A percentile compares a stretch with the other conserved stretches of the same genome.
Evolutionary conservation across 306 rosid genomes (phyloP).

Genomic region (Prunus mira): DNA sequence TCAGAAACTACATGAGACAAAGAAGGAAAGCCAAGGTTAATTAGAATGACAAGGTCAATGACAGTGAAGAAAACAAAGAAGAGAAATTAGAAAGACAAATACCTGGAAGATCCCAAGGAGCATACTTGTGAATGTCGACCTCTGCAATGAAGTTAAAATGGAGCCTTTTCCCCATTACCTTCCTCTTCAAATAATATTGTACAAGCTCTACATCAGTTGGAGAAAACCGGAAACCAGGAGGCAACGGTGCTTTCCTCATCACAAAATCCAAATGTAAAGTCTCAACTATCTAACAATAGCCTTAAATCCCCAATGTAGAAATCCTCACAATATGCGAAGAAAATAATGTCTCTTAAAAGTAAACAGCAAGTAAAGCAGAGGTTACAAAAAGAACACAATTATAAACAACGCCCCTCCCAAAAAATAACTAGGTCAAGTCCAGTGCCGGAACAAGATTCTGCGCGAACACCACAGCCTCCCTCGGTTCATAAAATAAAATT

Average conservation of each 20-base stretch:
- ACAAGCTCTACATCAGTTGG: constrained; percentile 67
- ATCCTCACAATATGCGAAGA: constrained; percentile 7
- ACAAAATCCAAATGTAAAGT: not conserved
- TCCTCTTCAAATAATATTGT: constrained; percentile 54
- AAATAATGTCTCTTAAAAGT: not conserved
- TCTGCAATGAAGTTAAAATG: constrained; percentile 39
- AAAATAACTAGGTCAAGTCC: constrained; percentile 36
- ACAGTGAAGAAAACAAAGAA: not conserved
- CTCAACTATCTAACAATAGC: not conserved
- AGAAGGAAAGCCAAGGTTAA: not conserved
- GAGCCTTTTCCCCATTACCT: constrained; percentile 40
- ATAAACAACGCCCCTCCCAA: not conserved
- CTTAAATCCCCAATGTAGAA: not conserved
- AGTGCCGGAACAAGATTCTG: constrained; percentile 48
- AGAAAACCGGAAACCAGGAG: constrained; percentile 74
- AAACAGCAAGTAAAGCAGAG: not conserved
- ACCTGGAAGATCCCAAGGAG: constrained; percentile 91
- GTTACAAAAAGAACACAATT: too few species aligned
- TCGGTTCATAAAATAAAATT: constrained; percentile 37
- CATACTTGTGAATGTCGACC: constrained; percentile 55
- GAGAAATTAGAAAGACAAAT: not conserved
- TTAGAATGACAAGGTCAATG: too few species aligned
- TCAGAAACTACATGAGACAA: not conserved
- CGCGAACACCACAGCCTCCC: constrained; percentile 43
- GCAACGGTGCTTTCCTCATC: constrained; percentile 23